These are phyloP conservation scores for Stygiomarasmius scandens DNA, from an alignment of 1,284 basidiomycete species.

Conservation along the genomic window DNA sequence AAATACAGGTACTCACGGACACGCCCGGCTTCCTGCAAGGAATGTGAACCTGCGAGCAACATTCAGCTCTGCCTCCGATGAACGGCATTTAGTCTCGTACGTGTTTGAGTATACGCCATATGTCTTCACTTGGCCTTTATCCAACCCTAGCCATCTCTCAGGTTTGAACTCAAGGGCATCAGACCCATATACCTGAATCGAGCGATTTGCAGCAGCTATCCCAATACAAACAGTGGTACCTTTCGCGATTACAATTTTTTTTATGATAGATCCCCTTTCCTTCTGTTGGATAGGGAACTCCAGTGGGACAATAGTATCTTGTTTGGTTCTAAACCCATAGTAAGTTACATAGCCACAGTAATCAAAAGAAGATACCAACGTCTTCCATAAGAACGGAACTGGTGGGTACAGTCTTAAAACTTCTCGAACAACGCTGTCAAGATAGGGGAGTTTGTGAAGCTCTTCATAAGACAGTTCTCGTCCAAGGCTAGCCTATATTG, in stretches of 20 bases:
- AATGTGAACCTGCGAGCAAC: constrained; percentile 21
- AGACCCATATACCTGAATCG: constrained; percentile 8
- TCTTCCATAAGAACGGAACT: constrained; percentile 21
- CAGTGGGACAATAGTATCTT: constrained; percentile 25
- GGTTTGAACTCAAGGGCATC: constrained; percentile 4
- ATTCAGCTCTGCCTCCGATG: background rate
- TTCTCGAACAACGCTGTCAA: constrained; percentile 33
- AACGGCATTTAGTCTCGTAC: constrained; percentile 7
- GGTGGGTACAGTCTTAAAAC: constrained; percentile 30
- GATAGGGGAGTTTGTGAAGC: constrained; percentile 29
- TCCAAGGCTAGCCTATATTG: background rate
- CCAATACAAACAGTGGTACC: constrained; percentile 28
- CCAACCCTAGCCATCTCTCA: constrained; percentile 2
- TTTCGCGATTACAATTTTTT: constrained; percentile 25
- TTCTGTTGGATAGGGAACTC: constrained; percentile 22
- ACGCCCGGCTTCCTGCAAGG: constrained; percentile 25
- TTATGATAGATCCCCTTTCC: constrained; percentile 12
- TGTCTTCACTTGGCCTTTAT: constrained; percentile 8
- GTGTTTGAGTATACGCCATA: constrained; percentile 25
- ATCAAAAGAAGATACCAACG: constrained; percentile 13
- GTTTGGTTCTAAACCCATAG: constrained; percentile 19
- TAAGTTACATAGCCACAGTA: background rate
- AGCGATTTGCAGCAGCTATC: constrained; percentile 25
- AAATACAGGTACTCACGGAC: constrained; percentile 17
- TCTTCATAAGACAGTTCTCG: constrained; percentile 28